Percentiles rank a stretch among this genome's conserved stretches.
Evolutionary conservation across 2,329 filamentous ascomycete genomes (phyloP).

Genomic region (Trichoderma semiorbis): DNA sequence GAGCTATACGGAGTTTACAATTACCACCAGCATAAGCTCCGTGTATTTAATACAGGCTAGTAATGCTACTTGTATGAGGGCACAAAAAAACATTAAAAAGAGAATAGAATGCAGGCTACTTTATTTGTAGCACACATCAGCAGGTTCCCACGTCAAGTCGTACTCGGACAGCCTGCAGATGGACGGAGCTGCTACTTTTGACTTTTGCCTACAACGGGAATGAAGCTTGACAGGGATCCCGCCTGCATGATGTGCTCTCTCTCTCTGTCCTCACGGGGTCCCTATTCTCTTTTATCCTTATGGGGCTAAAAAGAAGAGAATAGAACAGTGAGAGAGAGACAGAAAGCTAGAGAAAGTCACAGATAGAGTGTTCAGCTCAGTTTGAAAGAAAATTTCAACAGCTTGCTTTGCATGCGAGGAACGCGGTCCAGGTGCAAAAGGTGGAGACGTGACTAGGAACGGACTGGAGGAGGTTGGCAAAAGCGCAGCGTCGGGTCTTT

Average conservation of each 20-base stretch:
- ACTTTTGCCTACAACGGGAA: conserved; percentile 5
- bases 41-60: background rate
- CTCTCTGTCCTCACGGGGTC: background rate
- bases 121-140: background rate
- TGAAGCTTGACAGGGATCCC: conserved; percentile 9
- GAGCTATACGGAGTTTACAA: background rate
- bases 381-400: background rate
- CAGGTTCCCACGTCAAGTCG: background rate
- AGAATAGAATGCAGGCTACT: background rate
- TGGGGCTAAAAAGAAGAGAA: background rate
- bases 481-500: background rate
- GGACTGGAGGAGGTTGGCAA: conserved; percentile 12
- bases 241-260: background rate
- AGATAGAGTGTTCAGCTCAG: background rate
- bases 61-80: background rate
- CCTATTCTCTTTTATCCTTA: no score
- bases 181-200: background rate
- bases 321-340: background rate
- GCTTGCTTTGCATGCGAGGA: conserved; percentile 5
- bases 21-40: background rate
- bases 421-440: conserved; percentile 15
- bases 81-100: background rate
- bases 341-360: background rate
- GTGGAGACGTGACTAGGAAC: conserved; percentile 19
- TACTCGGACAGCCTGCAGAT: conserved; percentile 1